A percentile compares a stretch with the other conserved stretches of the same genome.
Conservation (phyloP, 306 rosid species). For the Lotus japonicus region DNA sequence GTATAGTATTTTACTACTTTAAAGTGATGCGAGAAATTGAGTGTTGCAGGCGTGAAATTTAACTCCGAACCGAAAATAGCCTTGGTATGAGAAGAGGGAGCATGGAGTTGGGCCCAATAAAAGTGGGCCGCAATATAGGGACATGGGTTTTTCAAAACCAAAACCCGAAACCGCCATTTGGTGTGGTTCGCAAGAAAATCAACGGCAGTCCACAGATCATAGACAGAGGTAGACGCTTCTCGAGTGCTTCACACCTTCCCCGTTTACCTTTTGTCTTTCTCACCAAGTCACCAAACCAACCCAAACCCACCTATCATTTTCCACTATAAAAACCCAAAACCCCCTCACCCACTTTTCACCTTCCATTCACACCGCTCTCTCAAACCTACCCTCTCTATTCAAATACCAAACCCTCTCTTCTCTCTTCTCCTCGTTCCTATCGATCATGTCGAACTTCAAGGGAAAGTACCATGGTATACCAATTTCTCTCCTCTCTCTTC, state of each 20-base stretch:
- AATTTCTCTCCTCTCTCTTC: not conserved
- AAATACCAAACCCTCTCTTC: not conserved
- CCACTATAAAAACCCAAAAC: constrained; percentile 14
- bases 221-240: not conserved
- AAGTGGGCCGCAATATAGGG: not conserved
- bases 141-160: not conserved
- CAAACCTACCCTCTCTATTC: not conserved
- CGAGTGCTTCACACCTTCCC: not conserved
- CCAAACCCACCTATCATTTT: not conserved
- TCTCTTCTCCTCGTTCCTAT: not conserved
- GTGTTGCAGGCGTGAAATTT: too few species aligned
- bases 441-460: constrained; percentile 34
- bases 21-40: too few species aligned
- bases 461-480: constrained; percentile 34
- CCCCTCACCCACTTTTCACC: not conserved
- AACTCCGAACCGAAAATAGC: too few species aligned
- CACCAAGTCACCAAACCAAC: not conserved
- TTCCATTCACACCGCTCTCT: not conserved
- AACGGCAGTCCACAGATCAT: constrained; percentile 27
- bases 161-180: not conserved
- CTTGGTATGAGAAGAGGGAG: too few species aligned
- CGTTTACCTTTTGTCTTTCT: not conserved
- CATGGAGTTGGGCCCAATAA: constrained; percentile 9
- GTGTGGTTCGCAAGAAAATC: not conserved
- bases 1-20: too few species aligned